These are phyloP conservation scores for Carpinus fangiana DNA, from an alignment of 306 rosid genomes.

Conservation along the genomic window DNA sequence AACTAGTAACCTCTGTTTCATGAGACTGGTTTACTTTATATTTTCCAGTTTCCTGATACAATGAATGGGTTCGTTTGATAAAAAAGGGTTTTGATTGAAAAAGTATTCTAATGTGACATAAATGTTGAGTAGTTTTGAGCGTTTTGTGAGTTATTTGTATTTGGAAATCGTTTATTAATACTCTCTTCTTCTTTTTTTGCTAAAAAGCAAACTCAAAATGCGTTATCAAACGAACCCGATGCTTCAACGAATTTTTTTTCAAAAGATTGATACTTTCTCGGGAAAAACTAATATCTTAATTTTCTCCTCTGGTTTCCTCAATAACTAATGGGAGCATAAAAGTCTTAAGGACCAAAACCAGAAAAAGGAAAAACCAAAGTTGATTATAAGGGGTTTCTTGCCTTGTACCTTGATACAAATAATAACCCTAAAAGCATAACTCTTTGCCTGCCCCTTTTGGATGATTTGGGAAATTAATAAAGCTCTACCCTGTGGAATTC, in stretches of 20 bases:
- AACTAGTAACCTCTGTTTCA: too few relatives aligned
- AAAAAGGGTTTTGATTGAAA: too few relatives aligned
- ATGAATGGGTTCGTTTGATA: neutral
- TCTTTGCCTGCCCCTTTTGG: neutral
- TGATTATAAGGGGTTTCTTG: neutral
- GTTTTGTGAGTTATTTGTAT: too few relatives aligned
- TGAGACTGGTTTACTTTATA: neutral
- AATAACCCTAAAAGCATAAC: neutral
- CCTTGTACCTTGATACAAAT: neutral
- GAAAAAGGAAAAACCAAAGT: neutral
- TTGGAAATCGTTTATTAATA: too few relatives aligned
- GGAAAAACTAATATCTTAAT: neutral
- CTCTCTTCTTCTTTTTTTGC: too few relatives aligned
- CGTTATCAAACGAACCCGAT: neutral
- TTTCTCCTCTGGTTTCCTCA: neutral
- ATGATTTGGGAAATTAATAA: neutral
- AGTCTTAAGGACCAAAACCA: neutral
- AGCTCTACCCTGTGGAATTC: neutral
- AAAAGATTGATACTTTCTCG: neutral
- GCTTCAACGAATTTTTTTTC: neutral
- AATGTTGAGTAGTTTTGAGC: too few relatives aligned
- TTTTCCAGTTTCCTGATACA: neutral
- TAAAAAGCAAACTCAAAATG: too few relatives aligned
- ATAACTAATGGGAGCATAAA: neutral
- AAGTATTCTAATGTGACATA: too few relatives aligned